Base-by-base conservation (phyloP, 148 eudicot species). In the Silene latifolia region DNA sequence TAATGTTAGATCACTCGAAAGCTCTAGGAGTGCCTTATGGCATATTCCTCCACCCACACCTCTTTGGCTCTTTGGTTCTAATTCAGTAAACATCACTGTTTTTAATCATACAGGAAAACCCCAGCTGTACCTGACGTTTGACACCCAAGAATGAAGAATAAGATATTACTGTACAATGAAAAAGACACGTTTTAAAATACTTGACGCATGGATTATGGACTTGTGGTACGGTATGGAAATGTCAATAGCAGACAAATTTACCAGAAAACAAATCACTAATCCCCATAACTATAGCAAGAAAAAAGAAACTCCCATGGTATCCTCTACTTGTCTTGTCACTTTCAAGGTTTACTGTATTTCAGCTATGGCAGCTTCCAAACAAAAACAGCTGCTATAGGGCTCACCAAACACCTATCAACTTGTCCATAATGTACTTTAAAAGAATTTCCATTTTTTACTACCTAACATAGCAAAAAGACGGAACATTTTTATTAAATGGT, bases 91-190 rank as follows among this genome's bases (percentile, higher is more conserved):
- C 71, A 73, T 60, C 69, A 29, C 63, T 51, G 20, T 67, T 53
- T 17, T 19, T 65, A 54, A 65, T 29, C 63, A 19, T 76, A 67
- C 72, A 32, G 71, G 54, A 32, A 39, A 69, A 74, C 32, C 5
- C 74, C 71, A 75, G 82, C 78, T 80, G 82, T 80, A 63, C 48
- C 24, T 75, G 75, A 75, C 3, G 60, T 56, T 63, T 24, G 78
- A 63, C 66, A 70, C 8, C n/a, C 35, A 70, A 70, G 46, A 62
- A 62, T 56, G 54, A 67, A 74, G 15, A 24, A 67, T 57, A 42
- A 59, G 20, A 7, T 17, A n/a, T 20, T 48, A 48, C 54, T 48
- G 15, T 12, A 48, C 8, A 48, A 48, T 5, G 14, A 58, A 79
- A 74, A 68, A 44, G 27, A 60, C 75, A 51, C 42, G 71, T 20